Evolutionary conservation across 2,329 filamentous ascomycete genomes (phyloP), one percentile per base, ranked within the genome.

Genomic region (Cytospora schulzeri): DNA sequence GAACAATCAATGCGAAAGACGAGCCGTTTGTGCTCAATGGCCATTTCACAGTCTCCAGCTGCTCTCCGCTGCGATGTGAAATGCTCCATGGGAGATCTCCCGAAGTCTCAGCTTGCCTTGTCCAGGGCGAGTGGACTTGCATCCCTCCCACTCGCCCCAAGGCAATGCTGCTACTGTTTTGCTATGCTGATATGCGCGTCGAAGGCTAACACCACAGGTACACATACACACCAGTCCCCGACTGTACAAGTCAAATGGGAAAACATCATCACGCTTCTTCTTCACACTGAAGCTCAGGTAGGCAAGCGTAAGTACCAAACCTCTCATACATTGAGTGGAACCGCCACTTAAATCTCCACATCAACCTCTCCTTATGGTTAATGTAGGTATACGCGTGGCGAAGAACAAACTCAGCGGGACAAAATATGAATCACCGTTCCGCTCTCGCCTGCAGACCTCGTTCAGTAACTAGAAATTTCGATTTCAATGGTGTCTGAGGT

Each of bases 321-420:
- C 28, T 41, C 14, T 26, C 38, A 14, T 24, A 15, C 11, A 28
- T 9, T 5, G 19, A 38, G 50, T 14, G 17, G 45, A 64, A 76
- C 80, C 91, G 91, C 91, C 88, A 90, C 85, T 61, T 80, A 86
- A 92, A 96, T 96, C 92, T 90, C 91, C 91, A 88, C 88, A 87
- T 89, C 84, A 86, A 88, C 87, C 90, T 83, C 80, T 73, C 72
- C 78, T 82, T 74, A 89, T 92, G 91, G 89, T 87, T 90, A 51
- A 84, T 87, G 87, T 87, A 92, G 92, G 89, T 97, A 97, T 88
- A 96, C 91, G 88, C 87, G 85, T 93, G 86, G 92, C 92, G 91
- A 84, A 97, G 83, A 97, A 78, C 72, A 84, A 95, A 79, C 73
- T 75, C 71, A 77, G 77, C 74, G 74, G 73, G 72, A 71, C 71